Base-by-base conservation (phyloP, 2,329 filamentous ascomycete species). In the Botrytis sinoallii region DNA sequence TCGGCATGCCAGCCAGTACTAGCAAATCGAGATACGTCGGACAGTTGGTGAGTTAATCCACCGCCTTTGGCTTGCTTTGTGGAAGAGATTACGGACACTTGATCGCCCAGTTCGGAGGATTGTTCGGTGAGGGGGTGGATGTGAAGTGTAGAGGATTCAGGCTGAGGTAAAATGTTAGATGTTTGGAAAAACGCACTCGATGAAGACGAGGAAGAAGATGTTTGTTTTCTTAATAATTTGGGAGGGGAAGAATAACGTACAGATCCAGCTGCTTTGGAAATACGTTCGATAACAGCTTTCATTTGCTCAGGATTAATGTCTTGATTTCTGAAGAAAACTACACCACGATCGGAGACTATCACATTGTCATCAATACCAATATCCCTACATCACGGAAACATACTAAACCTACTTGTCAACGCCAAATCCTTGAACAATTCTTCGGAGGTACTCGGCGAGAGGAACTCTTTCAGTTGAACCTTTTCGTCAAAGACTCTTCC, bases 381-480 rank as follows among this genome's bases (percentile, higher is more conserved):
- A 42, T 60, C 6, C 5, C 35, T 14, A 5, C 52, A 71, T 4
- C 16, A 57, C 12, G 25, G 42, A 32, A 44, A 8, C 6, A 42
- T 22, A 20, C 16, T 5, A 20, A 40, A 75, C 82, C 40, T 85
- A 77, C 87, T 83, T 75, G 71, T 79, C 29, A 80, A 72, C 20
- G 79, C 91, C 0, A 93, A 83, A 77, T 93, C 91, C 1, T 88
- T 85, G 42, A 93, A 80, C 40, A 75, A 22, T 40, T 59, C 18
- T 20, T 73, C 60, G 1, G 44, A 14, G 3, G n/a, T n/a, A 18
- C 8, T n/a, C 25, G 18, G 35, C 12, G 48, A 40, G 18, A 93
- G 83, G 75, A 87, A 86, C 3, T 93, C 89, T 10, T 85, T 85
- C 0, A 92, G 83, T 75, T 91, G 87, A 38, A 87, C 83, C 18